Evolutionary conservation across 805 yeast genomes (phyloP), one percentile per base, ranked within the genome.

Genomic region (Saturnispora diversa): DNA sequence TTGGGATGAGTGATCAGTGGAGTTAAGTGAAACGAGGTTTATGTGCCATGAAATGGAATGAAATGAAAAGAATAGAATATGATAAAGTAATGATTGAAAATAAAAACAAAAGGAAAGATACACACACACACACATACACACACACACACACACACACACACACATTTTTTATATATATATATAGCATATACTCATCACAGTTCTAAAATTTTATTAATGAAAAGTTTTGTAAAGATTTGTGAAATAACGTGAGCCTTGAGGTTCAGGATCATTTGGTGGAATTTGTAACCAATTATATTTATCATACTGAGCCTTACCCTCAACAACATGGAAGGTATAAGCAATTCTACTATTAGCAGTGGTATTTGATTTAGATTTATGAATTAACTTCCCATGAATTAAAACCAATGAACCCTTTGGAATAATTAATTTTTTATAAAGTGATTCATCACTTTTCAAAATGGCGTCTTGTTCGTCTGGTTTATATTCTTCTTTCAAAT

Each of bases 271-370:
- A 4, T 71, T 52, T 0, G 80, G 72, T 2, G 92, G 92, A 4
- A 82, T 75, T 53, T 84, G 94, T 26, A 83, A 66, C 92, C 94
- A 84, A 54, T 83, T 83, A 51, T 66, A 57, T 17, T 62, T 60
- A 54, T 83, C 92, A 51, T 81, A 84, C 20, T 68, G 56, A 10
- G 72, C 63, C 2, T 46, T 58, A 2, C 90, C 90, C 39, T 84
- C 92, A 42, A 84, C 80, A 32, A 80, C 70, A 54, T 84, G 94
- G 60, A 84, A 84, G 0, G 92, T 80, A 58, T 82, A 84, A 0
- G 87, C 92, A 52, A 67, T 81, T 46, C 94, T 66, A 8, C 85
- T 77, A 42, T 64, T 66, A 4, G 49, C 48, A 10, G 83, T 74
- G 1, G 52, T 37, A 53, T 84, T 84, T 39, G 64, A 63, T 48